Conservation (phyloP, 169 alveolate genomes). For the Cryptosporidium ubiquitum region DNA sequence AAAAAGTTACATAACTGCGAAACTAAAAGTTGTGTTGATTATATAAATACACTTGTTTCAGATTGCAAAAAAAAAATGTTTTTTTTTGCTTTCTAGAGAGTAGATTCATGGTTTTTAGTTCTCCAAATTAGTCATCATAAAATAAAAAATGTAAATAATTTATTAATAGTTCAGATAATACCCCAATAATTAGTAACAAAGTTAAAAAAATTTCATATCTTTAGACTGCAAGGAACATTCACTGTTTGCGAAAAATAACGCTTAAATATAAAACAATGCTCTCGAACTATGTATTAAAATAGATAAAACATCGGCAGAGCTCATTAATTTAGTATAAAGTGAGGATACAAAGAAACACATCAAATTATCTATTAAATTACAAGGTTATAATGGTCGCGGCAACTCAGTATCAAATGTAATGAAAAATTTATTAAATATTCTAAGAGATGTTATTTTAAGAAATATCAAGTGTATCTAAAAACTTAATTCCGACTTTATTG, state of each 20-base stretch:
- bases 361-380: background rate
- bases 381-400: background rate
- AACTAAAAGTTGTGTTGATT: constrained; percentile 28
- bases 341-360: background rate
- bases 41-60: background rate
- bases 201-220: constrained; percentile 1
- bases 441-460: constrained; percentile 2
- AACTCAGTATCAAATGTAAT: background rate
- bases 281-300: background rate
- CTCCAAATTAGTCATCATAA: constrained; percentile 57
- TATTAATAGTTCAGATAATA: background rate
- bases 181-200: background rate
- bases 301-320: constrained; percentile 1
- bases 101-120: constrained; percentile 23
- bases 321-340: background rate
- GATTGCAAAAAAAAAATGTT: constrained; percentile 16
- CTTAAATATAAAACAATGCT: constrained; percentile 4
- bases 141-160: constrained; percentile 32
- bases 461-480: background rate
- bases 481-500: background rate
- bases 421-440: background rate
- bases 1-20: constrained; percentile 14
- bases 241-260: constrained; percentile 12
- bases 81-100: too few species aligned
- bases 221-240: constrained; percentile 11